Base-by-base conservation (phyloP, 257 asterid genomes). In the Solanum medicagineum region DNA sequence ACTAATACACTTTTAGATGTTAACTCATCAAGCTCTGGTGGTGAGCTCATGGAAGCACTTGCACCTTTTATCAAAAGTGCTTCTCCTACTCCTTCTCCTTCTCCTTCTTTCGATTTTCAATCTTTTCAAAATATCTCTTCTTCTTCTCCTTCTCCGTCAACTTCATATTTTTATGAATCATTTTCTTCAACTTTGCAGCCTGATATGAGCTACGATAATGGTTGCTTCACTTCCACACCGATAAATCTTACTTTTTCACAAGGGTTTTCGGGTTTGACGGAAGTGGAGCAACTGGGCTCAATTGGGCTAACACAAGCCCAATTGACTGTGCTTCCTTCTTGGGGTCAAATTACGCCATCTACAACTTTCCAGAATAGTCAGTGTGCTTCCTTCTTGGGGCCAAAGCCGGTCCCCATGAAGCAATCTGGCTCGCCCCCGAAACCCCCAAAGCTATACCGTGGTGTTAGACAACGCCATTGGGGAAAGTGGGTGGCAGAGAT, bases 41-140 rank as follows among this genome's bases (percentile, higher is more conserved):
- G 95, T 63, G 99, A 96, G 87, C 86, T 96, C 1, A 96, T 96
- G 99, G 98, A 96, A 90, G 99, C 95, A 88, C 98, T 96, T 92
- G 97, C 87, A 56, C 98, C 99, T 94, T 96, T 96, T 92, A 92
- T 94, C 89, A 94, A 93, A 89, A 90, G 94, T 92, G 92, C 94
- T 91, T 89, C 95, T 62, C n/a, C 81, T 24, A 8, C 56, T 16
- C 84, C 71, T 11, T 5, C 49, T 3, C 29, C 62, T 60, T 54
- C 59, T 24, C 59, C 55, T 0, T 15, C 80, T 53, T n/a, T 42
- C 17, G 10, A 42, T 59, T 24, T 83, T 44, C 79, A 65, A 36
- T 85, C 87, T 36, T 26, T 26, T 83, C 49, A 75, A 5, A 6
- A 42, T 17, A 12, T 62, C 1, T 14, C 83, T 1, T 51, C n/a